Conservation (phyloP, 1,284 basidiomycete species). For the Golubevia sp. region DNA sequence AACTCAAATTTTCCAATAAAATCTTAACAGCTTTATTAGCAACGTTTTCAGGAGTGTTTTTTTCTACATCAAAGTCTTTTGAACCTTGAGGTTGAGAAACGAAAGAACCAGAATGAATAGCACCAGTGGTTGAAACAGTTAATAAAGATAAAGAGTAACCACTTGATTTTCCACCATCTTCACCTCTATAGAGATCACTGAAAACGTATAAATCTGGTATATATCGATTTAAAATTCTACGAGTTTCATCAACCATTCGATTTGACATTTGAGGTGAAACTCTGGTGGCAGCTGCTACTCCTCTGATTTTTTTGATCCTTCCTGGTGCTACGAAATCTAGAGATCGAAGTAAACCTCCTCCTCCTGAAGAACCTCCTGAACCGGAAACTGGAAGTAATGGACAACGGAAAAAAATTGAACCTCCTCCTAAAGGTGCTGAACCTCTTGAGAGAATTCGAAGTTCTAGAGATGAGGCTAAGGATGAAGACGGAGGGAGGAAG, state of each 20-base stretch:
- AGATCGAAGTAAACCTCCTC: slow-evolving; percentile 23
- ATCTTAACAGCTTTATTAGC: slow-evolving; percentile 78
- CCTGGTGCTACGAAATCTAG: slow-evolving; percentile 51
- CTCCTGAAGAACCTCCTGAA: slow-evolving; percentile 11
- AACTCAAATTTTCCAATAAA: slow-evolving; percentile 77
- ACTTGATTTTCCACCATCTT: slow-evolving; percentile 95
- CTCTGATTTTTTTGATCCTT: slow-evolving; percentile 51
- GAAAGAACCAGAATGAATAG: slow-evolving; percentile 83
- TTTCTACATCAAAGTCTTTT: slow-evolving; percentile 9
- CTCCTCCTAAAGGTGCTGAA: slow-evolving; percentile 47
- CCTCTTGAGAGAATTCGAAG: slow-evolving; percentile 51
- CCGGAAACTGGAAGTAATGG: slow-evolving; percentile 38
- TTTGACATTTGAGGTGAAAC: slow-evolving; percentile 97
- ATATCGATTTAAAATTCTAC: slow-evolving; percentile 89
- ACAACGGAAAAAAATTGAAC: slow-evolving; percentile 49
- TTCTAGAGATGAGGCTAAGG: slow-evolving; percentile 48
- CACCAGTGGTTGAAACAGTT: slow-evolving; percentile 88
- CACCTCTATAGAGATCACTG: slow-evolving; percentile 96
- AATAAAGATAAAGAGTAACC: slow-evolving; percentile 91
- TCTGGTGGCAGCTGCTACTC: slow-evolving; percentile 65
- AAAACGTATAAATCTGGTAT: slow-evolving; percentile 98
- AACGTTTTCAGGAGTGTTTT: slow-evolving; percentile 85
- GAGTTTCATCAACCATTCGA: slow-evolving; percentile 90
- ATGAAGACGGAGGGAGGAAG: slow-evolving; percentile 47
- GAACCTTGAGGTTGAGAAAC: slow-evolving; percentile 65